phyloP scores from a whole-genome alignment of 148 eudicot species.

The Rheum nobile region DNA sequence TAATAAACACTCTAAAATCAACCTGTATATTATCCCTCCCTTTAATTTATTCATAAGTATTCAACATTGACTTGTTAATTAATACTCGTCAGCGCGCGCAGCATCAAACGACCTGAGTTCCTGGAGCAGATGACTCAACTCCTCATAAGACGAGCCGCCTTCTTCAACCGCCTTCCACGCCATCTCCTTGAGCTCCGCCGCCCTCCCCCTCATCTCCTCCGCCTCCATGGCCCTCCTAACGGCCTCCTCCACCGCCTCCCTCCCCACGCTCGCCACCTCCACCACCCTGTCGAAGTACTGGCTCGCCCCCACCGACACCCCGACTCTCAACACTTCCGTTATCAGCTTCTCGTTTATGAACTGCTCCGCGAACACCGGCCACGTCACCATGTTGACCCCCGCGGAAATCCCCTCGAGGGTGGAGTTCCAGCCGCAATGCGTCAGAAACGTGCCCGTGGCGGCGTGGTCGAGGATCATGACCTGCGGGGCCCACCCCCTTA shows the following conservation, averaged over 20 bases:
- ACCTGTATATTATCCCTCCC: too few relatives aligned
- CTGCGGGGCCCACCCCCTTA: conserved; percentile 32
- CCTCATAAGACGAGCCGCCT: conserved; percentile 21
- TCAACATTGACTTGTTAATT: too few relatives aligned
- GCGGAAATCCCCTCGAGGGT: conserved; percentile 21
- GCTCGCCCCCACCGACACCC: conserved; percentile 18
- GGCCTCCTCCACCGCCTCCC: conserved; percentile 15
- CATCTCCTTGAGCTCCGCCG: conserved; percentile 16
- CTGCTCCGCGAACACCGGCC: conserved; percentile 30
- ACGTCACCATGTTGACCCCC: conserved; percentile 24
- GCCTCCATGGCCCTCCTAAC: conserved; percentile 19
- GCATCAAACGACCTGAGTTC: conserved; percentile 2
- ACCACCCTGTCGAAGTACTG: conserved; percentile 7
- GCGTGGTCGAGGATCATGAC: conserved; percentile 18
- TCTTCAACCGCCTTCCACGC: conserved; percentile 19
- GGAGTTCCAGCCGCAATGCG: conserved; percentile 32
- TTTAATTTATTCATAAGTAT: too few relatives aligned
- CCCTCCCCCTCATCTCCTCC: conserved; percentile 15
- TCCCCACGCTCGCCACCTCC: conserved; percentile 5
- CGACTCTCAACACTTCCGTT: conserved; percentile 16
- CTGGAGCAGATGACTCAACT: conserved; percentile 9
- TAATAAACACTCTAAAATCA: too few relatives aligned
- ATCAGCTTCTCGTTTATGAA: conserved; percentile 28
- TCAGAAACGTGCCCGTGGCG: conserved; percentile 20
- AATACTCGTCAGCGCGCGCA: not conserved